Evolutionary conservation across 2,329 filamentous ascomycete genomes (phyloP), one percentile per base, ranked within the genome.

Genomic region (Fusarium sp.): DNA sequence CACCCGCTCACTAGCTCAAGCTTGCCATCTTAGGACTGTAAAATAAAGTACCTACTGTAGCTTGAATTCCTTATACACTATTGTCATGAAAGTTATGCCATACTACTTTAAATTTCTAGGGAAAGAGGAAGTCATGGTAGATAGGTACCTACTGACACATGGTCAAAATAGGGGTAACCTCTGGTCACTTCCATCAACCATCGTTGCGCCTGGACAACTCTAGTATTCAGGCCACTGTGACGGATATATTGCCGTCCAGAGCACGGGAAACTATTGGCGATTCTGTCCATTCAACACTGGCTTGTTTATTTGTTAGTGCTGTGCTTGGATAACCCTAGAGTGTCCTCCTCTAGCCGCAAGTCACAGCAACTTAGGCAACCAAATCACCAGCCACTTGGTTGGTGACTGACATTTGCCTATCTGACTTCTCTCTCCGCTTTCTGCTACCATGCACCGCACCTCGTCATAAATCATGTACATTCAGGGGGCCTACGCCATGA

Each of bases 381-480:
- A 63, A 57, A 53, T 64, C 42, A 53, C 42, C 42, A 47, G 41
- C 54, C 40, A 54, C 37, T 59, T 25, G 32, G 16, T 40, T 40
- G 23, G 20, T 40, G 49, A 41, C 34, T 51, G 43, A 46, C 46
- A 47, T 61, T 41, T 55, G 63, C 51, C 47, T 59, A 53, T 55
- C 46, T 63, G 43, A 28, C 30, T 55, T 37, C 20, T 32, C 63
- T 54, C 51, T 65, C 40, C 46, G 27, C 59, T 45, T 41, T 48
- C 48, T 56, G 55, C 34, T 53, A 13, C 61, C 43, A 20, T 34
- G 16, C 46, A 16, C 28, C 42, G 16, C 46, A 16, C 28, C 42
- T 56, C 46, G 45, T 71, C 48, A 68, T 46, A 61, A 68, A 53
- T 57, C 68, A 68, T 50, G 48, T 51, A 51, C 43, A 41, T 41